phyloP scores from a whole-genome alignment of 1,139 yeast genomes.

The Debaryomyces robertsiae region DNA sequence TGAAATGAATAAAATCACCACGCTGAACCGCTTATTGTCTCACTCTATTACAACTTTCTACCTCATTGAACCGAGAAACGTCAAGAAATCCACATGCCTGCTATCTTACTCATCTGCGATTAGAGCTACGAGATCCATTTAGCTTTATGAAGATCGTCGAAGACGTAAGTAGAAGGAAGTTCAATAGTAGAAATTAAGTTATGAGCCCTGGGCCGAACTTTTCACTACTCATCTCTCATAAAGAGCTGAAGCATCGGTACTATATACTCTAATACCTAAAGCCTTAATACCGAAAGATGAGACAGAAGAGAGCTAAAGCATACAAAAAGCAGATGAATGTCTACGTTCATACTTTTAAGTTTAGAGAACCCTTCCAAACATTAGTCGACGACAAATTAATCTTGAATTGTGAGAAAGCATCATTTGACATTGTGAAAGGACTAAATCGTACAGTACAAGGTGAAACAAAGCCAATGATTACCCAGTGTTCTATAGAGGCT shows the following conservation, averaged over 20 bases:
- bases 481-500: slow-evolving; percentile 93
- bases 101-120: no score
- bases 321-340: slow-evolving; percentile 91
- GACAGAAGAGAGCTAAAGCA: slow-evolving; percentile 93
- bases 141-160: no score
- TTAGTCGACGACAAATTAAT: slow-evolving; percentile 81
- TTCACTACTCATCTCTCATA: slow-evolving; percentile 1
- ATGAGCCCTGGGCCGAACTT: no score
- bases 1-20: no score
- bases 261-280: neutral
- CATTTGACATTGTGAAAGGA: slow-evolving; percentile 77
- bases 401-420: slow-evolving; percentile 61
- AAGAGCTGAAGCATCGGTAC: neutral
- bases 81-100: no score
- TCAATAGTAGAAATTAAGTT: no score
- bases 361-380: slow-evolving; percentile 92
- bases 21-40: no score
- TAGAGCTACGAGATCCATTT: no score
- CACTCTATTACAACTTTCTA: no score
- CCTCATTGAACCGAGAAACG: no score
- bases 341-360: slow-evolving; percentile 81
- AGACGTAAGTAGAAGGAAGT: no score
- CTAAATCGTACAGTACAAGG: slow-evolving; percentile 80
- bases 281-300: slow-evolving; percentile 52
- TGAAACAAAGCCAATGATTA: slow-evolving; percentile 88